phyloP scores from a whole-genome alignment of 2,329 filamentous ascomycete species.

The Phialophora verrucosa region DNA sequence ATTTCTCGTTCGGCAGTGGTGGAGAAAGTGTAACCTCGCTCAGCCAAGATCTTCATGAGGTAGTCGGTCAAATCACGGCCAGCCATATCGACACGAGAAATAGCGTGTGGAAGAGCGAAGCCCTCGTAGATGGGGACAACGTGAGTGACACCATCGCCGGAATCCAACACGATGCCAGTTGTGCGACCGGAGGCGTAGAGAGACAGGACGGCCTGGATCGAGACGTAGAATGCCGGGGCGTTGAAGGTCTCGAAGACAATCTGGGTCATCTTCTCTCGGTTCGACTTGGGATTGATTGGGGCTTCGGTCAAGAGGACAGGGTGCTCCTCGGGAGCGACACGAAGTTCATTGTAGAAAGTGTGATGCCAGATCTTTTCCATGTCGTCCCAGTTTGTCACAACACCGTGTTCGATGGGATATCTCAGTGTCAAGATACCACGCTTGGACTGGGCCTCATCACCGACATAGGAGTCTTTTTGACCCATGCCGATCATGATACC shows the following conservation, averaged over 20 bases:
- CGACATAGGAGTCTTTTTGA: conserved; percentile 99
- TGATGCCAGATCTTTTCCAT: conserved; percentile 99
- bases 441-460: conserved; percentile 99
- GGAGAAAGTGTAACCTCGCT: conserved; percentile 99
- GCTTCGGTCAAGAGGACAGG: conserved; percentile 98
- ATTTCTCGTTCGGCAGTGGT: conserved; percentile 99
- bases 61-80: conserved; percentile 99
- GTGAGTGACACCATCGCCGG: conserved; percentile 99
- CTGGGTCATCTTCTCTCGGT: conserved; percentile 99
- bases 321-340: conserved; percentile 99
- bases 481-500: conserved; percentile 99
- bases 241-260: conserved; percentile 99
- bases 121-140: conserved; percentile 99
- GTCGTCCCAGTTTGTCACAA: conserved; percentile 99
- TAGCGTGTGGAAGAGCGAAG: conserved; percentile 99
- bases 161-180: conserved; percentile 99
- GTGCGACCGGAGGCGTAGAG: conserved; percentile 99
- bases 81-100: conserved; percentile 99
- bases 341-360: conserved; percentile 99
- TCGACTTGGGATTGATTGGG: conserved; percentile 99
- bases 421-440: conserved; percentile 99
- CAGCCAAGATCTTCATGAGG: conserved; percentile 99
- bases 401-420: conserved; percentile 99
- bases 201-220: conserved; percentile 98
- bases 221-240: conserved; percentile 99